A percentile compares a stretch with the other conserved stretches of the same genome.
Evolutionary conservation across 257 asterid genomes (phyloP).

Genomic region (Fraxinus pennsylvanica): DNA sequence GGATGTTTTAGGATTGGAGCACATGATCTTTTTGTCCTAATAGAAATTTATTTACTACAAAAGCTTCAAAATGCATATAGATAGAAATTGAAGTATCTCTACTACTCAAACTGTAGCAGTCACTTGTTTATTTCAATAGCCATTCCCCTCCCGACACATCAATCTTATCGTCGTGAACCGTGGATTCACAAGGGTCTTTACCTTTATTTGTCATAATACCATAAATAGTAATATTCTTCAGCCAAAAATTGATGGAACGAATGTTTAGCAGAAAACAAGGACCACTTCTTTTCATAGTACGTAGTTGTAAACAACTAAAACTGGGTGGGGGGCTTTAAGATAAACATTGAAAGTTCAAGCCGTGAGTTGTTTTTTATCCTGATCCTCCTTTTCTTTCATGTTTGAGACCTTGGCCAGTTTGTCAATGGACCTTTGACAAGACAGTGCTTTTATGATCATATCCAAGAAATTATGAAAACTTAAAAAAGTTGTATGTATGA

Average conservation of each 20-base stretch:
- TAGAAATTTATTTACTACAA: neutral
- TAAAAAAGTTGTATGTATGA: too few relatives aligned
- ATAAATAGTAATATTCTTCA: too few relatives aligned
- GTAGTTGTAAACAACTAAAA: neutral
- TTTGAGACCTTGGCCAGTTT: neutral
- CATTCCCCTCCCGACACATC: neutral
- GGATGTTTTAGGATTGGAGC: neutral
- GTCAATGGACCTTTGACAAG: neutral
- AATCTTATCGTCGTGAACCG: neutral
- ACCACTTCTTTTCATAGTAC: neutral
- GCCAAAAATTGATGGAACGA: too few relatives aligned
- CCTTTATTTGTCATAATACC: neutral
- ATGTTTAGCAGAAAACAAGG: neutral
- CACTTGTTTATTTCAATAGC: neutral
- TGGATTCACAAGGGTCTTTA: neutral
- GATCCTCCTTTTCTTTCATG: neutral
- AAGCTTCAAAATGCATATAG: neutral
- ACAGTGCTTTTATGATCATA: neutral
- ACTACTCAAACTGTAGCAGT: neutral
- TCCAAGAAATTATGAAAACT: neutral
- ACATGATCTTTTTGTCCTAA: neutral
- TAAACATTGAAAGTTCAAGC: neutral
- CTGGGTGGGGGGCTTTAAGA: slow-evolving; percentile 6
- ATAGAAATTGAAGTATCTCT: neutral
- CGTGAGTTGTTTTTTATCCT: neutral